Conservation (phyloP, 1,284 basidiomycete genomes). For the Tilletia walkeri region DNA sequence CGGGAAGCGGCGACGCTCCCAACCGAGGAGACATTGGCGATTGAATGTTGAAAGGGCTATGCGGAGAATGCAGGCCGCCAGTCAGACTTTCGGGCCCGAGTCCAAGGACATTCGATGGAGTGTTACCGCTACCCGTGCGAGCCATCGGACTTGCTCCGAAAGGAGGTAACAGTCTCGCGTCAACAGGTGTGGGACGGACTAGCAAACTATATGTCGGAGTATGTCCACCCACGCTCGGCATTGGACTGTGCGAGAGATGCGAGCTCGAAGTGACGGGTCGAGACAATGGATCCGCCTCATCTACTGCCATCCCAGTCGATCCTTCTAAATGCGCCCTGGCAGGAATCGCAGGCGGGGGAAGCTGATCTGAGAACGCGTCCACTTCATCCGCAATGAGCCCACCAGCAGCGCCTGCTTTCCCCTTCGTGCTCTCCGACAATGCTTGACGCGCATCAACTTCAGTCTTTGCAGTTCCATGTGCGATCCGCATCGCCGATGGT, state of each 20-base stretch:
- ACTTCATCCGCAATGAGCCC: conserved; percentile 9
- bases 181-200: not conserved
- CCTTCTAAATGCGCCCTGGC: not conserved
- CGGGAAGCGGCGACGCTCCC: not conserved
- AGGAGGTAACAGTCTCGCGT: conserved; percentile 2
- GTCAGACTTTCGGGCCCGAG: not conserved
- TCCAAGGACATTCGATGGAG: not conserved
- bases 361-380: conserved; percentile 11
- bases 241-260: not conserved
- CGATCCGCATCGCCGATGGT: not conserved
- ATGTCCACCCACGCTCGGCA: not conserved
- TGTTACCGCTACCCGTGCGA: not conserved
- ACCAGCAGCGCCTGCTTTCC: not conserved
- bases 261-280: not conserved
- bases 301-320: not conserved
- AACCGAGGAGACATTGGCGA: not conserved
- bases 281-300: conserved; percentile 8
- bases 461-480: not conserved
- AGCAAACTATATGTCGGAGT: not conserved
- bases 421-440: conserved; percentile 2
- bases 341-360: not conserved
- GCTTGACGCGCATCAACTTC: conserved; percentile 6
- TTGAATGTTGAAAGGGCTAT: not conserved
- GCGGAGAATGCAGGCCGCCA: not conserved
- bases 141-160: not conserved